Conservation (phyloP, 441 rosid genomes). For the Sinapis alba region DNA sequence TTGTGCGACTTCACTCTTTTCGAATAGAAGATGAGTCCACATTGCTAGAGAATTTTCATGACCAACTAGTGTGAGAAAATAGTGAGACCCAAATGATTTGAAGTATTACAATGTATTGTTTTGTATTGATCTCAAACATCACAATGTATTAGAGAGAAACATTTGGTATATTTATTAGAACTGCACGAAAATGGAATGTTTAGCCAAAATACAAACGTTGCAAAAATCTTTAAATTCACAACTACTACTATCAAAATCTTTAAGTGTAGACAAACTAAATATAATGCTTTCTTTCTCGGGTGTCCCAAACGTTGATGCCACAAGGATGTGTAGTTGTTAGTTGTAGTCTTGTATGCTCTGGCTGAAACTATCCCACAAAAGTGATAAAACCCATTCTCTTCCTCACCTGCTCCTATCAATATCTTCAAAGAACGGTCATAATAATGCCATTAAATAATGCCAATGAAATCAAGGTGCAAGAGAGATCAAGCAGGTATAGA, state of each 20-base stretch:
- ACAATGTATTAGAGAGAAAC: not conserved
- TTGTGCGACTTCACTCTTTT: too few species aligned
- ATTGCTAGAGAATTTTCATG: not conserved
- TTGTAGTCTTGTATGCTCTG: not conserved
- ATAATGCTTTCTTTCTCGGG: not conserved
- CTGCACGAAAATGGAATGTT: not conserved
- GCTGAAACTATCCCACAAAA: not conserved
- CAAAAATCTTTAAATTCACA: not conserved
- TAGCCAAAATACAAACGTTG: not conserved
- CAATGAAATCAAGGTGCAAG: not conserved
- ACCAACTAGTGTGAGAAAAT: not conserved
- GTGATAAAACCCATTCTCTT: constrained; percentile 5
- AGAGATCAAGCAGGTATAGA: not conserved
- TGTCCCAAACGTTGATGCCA: not conserved
- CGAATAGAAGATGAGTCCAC: too few species aligned
- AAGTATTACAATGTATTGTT: too few species aligned
- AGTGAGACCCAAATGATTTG: not conserved
- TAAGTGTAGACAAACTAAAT: not conserved
- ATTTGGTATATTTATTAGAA: not conserved
- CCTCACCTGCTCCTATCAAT: not conserved
- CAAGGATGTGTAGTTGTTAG: not conserved
- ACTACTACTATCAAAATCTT: not conserved
- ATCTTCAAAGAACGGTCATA: not conserved
- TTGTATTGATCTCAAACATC: not conserved
- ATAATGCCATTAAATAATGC: not conserved